Evolutionary conservation across 257 asterid genomes (phyloP), one percentile per base, ranked within the genome.

Genomic region (Lycium barbarum): DNA sequence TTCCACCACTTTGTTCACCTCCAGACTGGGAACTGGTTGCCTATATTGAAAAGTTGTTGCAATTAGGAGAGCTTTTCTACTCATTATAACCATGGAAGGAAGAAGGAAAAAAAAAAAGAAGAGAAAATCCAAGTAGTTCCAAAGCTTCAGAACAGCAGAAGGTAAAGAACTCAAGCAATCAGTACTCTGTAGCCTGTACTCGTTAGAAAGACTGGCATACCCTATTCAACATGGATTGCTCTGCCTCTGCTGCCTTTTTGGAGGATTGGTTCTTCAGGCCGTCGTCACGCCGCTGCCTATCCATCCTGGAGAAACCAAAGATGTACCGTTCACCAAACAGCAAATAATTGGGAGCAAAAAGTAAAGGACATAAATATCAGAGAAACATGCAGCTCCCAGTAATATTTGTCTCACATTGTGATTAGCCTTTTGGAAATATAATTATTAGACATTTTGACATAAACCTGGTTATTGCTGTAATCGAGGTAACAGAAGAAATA

Each of bases 281-380:
- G 67, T 95, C 98, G 70, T 95, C 99, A 61, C 99, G 98, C 40
- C 99, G 91, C 87, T 93, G 98, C 85, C 98, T 89, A 89, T 96
- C 99, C 98, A 93, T 95, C 89, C 97, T 95, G 91, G 67, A 9
- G 83, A 88, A 82, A 36, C n/a, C 40, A 68, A 68, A 73, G 35
- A 43, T 43, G 59, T 83, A 83, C 14, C 54, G 3, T 68, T 83
- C 43, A 36, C 81, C 43, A 71, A 83, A 18, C 53, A 70, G 58
- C 47, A 83, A 58, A 68, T 83, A 47, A 78, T 36, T 26, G 9
- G 65, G 65, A 26, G 43, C 18, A 53, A 53, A 14, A 53, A 53
- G 49, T 51, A 1, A 7, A 53, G 66, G 82, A 35, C 17, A 15
- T 49, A 53, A 76, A 35, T 47, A 13, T 66, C 45, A 26, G 73